Conservation (phyloP, 2,329 filamentous ascomycete species). For the Colletotrichum viniferum region DNA sequence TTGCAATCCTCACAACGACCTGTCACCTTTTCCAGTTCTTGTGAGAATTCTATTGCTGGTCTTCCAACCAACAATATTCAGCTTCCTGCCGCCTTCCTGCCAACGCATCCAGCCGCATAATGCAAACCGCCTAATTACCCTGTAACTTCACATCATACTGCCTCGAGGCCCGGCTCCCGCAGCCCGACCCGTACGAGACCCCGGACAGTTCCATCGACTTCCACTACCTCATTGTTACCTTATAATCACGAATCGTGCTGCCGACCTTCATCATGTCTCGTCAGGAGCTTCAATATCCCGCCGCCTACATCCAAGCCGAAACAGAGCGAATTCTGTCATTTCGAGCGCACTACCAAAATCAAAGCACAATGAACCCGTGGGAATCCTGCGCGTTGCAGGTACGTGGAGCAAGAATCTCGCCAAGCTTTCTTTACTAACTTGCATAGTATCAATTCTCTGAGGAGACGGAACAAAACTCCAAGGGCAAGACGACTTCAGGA, state of each 20-base stretch:
- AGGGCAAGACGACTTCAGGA: conserved; percentile 8
- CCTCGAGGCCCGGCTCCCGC: background rate
- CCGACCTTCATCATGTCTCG: background rate
- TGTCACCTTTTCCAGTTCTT: background rate
- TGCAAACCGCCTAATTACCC: conserved; percentile 10
- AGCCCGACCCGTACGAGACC: background rate
- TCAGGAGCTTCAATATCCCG: background rate
- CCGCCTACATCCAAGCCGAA: background rate
- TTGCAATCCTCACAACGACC: background rate
- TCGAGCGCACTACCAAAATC: conserved; percentile 1
- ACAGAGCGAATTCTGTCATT: conserved; percentile 12
- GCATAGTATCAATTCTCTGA: conserved; percentile 29
- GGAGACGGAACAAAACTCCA: conserved; percentile 21
- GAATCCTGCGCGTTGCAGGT: conserved; percentile 40
- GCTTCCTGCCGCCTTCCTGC: background rate
- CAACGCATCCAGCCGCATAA: background rate
- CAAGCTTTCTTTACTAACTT: background rate
- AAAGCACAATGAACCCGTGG: conserved; percentile 36
- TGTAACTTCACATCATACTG: background rate
- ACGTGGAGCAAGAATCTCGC: background rate
- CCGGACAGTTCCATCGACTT: background rate
- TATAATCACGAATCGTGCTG: conserved; percentile 4
- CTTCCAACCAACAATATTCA: background rate
- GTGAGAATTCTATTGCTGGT: background rate
- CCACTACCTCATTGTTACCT: background rate